Percentiles rank a stretch among this genome's conserved stretches.
Evolutionary conservation across 2,329 filamentous ascomycete genomes (phyloP).

Genomic region (Fusarium sp.): DNA sequence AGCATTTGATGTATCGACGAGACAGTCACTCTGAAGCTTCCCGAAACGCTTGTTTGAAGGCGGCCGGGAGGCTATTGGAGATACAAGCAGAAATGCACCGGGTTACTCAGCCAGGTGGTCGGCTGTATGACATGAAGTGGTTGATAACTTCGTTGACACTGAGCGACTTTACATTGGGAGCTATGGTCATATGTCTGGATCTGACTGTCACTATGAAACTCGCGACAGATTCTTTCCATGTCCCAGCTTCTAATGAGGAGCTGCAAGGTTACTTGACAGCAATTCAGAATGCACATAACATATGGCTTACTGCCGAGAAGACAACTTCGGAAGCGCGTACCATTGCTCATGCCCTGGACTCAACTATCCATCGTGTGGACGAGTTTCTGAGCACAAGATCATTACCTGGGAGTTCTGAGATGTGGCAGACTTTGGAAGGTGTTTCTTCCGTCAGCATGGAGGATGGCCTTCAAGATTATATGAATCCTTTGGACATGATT

Average conservation of each 20-base stretch:
- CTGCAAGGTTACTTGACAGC: conserved; percentile 3
- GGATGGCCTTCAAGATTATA: neutral
- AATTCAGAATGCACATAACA: conserved; percentile 32
- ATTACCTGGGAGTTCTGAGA: rapidly evolving
- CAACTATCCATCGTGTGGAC: conserved; percentile 31
- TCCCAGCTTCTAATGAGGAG: rapidly evolving
- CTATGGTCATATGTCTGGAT: conserved; percentile 61
- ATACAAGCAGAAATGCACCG: conserved; percentile 48
- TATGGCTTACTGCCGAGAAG: conserved; percentile 31
- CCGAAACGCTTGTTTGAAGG: conserved; percentile 41
- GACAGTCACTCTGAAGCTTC: conserved; percentile 31
- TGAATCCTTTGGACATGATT: conserved; percentile 11
- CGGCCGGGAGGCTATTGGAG: conserved; percentile 42
- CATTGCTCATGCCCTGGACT: conserved; percentile 33
- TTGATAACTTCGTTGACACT: conserved; percentile 57
- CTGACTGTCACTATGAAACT: conserved; percentile 39
- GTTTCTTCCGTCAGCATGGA: rapidly evolving
- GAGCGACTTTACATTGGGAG: conserved; percentile 63
- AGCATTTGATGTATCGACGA: conserved; percentile 38
- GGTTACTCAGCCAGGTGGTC: conserved; percentile 55
- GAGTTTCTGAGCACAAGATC: neutral
- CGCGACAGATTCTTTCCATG: neutral
- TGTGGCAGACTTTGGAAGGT: neutral
- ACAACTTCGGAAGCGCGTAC: conserved; percentile 33
- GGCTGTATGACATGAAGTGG: conserved; percentile 57